Evolutionary conservation across 495 filamentous ascomycete species (phyloP).

Genomic region (Penicillium cosmopolitanum): DNA sequence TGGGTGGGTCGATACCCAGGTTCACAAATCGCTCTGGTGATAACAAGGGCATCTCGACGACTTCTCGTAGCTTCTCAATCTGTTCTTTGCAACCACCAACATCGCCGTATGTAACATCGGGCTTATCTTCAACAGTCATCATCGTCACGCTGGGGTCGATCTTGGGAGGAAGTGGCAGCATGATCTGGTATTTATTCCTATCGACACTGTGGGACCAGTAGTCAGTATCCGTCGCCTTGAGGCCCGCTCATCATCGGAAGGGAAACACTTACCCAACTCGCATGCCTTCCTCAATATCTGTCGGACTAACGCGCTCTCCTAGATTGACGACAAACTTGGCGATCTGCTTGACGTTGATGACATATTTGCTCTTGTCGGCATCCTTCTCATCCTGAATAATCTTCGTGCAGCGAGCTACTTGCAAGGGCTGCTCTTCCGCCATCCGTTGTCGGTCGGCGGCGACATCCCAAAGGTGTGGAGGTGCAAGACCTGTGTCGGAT

Average conservation of each 20-base stretch:
- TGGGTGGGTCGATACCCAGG: constrained; percentile 97
- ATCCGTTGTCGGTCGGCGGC: constrained; percentile 97
- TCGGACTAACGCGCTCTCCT: constrained; percentile 93
- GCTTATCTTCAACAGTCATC: constrained; percentile 99
- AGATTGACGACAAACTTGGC: constrained; percentile 99
- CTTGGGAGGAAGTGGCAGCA: constrained; percentile 95
- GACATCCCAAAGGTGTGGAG: constrained; percentile 98
- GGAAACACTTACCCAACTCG: constrained; percentile 70
- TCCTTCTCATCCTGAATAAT: constrained; percentile 98
- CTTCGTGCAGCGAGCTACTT: constrained; percentile 98
- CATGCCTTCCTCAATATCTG: constrained; percentile 99
- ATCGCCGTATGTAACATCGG: constrained; percentile 98
- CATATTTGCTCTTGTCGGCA: constrained; percentile 98
- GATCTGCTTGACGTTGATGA: constrained; percentile 99
- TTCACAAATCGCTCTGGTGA: constrained; percentile 97
- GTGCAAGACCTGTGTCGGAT: constrained; percentile 97
- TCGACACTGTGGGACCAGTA: constrained; percentile 68
- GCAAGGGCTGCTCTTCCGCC: constrained; percentile 95
- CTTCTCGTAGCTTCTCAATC: constrained; percentile 97
- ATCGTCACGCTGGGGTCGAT: constrained; percentile 99
- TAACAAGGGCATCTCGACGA: constrained; percentile 96
- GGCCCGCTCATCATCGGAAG: not conserved
- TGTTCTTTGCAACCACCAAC: constrained; percentile 99
- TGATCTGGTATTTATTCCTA: constrained; percentile 98
- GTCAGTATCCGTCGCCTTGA: constrained; percentile 16